Evolutionary conservation across 805 yeast genomes (phyloP), one percentile per base, ranked within the genome.

Genomic region (Candida michaelii): DNA sequence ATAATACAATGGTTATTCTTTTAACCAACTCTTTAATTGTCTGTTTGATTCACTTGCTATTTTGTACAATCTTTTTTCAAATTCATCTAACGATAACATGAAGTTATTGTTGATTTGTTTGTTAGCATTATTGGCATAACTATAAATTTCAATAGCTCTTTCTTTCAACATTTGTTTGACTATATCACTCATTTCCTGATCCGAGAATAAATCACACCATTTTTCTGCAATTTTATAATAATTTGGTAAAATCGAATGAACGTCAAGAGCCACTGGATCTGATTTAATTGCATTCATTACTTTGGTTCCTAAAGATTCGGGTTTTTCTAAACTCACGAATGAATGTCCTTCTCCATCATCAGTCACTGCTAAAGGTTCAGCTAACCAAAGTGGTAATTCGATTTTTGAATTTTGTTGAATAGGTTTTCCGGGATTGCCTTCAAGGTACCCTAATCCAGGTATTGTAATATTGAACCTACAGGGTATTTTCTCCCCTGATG

Each of bases 361-460:
- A 49, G 62, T 67, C 33, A 49, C 58, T 0, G 96, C 96, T 24
- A 90, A 65, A 1, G 85, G 76, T 45, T 82, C 82, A 0, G 96
- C 95, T 30, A 91, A 63, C 98, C 98, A 91, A 21, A 89, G 61
- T 0, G 98, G 98, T 17, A 91, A 69, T 44, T 86, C 90, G 3
- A 89, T 54, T 53, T 80, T 81, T 2, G 89, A 72, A 25, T 80
- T 82, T 52, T 78, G 73, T 42, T 66, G 63, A 23, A 83, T 68
- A 46, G 80, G 58, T 48, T 79, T 74, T 1, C 85, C 87, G 1
- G 89, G 86, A 46, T 83, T 79, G 6, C 90, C 89, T 54, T 85
- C 90, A 5, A 91, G 68, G 55, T 83, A 88, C 2, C 97, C 97
- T n/a, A 91, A 66, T 0, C 93, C 91, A 0, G 95, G 95, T 6